Conservation (phyloP, 2,329 filamentous ascomycete species). For the Colletotrichum noveboracense region DNA sequence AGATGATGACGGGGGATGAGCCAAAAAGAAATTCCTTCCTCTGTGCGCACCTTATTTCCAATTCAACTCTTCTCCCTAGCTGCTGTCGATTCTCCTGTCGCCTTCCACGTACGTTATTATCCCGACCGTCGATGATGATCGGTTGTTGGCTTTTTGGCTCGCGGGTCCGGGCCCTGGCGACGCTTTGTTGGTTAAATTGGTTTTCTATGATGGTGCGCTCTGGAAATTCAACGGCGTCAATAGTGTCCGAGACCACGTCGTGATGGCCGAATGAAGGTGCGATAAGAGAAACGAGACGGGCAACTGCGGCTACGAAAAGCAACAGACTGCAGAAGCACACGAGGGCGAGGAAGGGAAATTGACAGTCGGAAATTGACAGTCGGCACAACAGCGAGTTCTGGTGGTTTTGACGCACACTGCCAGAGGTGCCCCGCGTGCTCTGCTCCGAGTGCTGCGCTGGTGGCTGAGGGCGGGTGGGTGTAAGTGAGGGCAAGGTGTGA, state of each 20-base stretch:
- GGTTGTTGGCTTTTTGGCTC: background rate
- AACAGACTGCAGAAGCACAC: background rate
- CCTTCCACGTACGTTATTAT: background rate
- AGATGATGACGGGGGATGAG: background rate
- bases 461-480: background rate
- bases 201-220: background rate
- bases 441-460: background rate
- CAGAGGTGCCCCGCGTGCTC: background rate
- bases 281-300: background rate
- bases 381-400: background rate
- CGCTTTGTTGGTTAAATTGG: background rate
- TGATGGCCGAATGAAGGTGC: background rate
- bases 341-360: background rate
- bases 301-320: background rate
- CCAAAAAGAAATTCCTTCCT: background rate
- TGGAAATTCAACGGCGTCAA: slow-evolving; percentile 8
- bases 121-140: background rate
- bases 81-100: background rate
- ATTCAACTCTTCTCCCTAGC: background rate
- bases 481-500: background rate
- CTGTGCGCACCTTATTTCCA: slow-evolving; percentile 2
- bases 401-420: background rate
- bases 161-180: background rate
- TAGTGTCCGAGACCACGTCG: background rate
- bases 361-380: background rate